Evolutionary conservation across 352 stramenopile species (phyloP), one percentile per base, ranked within the genome.

Genomic region (Aphanomyces stellatus): DNA sequence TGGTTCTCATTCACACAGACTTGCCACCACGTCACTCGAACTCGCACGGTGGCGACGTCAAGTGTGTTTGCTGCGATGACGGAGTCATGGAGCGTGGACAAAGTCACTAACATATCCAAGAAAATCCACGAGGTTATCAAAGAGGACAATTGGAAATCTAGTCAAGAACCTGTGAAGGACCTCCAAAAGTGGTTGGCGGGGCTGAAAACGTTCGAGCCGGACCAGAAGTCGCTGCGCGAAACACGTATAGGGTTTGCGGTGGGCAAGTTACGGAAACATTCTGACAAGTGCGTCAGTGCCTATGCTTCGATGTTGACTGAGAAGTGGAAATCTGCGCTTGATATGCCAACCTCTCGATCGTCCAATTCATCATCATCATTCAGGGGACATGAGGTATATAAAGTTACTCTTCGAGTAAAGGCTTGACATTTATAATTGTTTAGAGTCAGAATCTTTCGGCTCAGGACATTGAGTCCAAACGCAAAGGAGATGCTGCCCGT

Each of bases 211-310:
- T 72, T 91, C 5, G 77, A 82, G 37, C 84, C 90, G 65, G 82
- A 95, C 70, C 78, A 85, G 35, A 81, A 85, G 11, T 72, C 92
- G 62, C 72, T 95, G 56, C 79, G 88, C 65, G 74, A 76, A 60
- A 95, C 84, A 30, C 80, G 82, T 59, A 90, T 95, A 64, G 86
- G 86, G 41, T 81, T 83, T 27, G 80, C 81, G 64, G 86, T 95
- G 37, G 88, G 83, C 72, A 93, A 93, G 60, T 77, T 93, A 62
- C 88, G 83, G 65, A 95, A 95, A 70, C 86, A 95, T 71, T 69
- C 87, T 22, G 86, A 95, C 57, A 77, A 91, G 28, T 72, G 92
- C 62, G 79, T 95, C 46, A 76, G 77, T 35, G 84, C 81, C 25
- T 95, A 95, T 74, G 91, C 82, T 51, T 69, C 75, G 17, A 90